Conservation (phyloP, 495 filamentous ascomycete species). For the Penicillium angulare region DNA sequence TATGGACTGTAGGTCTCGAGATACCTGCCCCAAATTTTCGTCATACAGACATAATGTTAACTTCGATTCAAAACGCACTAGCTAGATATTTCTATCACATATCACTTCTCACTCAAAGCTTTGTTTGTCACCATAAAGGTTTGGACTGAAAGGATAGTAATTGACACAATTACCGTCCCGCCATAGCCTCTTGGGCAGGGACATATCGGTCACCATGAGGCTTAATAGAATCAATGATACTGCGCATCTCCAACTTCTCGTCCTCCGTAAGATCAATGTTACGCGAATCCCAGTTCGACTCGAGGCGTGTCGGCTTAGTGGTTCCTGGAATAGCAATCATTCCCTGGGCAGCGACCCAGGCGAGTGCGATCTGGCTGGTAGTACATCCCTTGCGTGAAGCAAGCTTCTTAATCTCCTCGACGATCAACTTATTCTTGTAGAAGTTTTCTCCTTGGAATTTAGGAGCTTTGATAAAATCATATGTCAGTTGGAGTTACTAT, state of each 20-base stretch:
- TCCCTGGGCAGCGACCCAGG: slow-evolving; percentile 47
- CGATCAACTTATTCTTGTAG: slow-evolving; percentile 45
- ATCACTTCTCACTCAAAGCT: no score
- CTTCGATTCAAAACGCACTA: no score
- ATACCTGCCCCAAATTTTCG: no score
- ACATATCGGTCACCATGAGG: slow-evolving; percentile 24
- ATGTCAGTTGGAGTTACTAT: no score
- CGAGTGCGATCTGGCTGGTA: slow-evolving; percentile 42
- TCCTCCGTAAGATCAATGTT: slow-evolving; percentile 36
- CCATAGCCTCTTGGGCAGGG: background rate
- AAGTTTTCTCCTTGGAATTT: slow-evolving; percentile 54
- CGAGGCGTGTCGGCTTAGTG: slow-evolving; percentile 41
- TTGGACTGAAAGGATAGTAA: no score
- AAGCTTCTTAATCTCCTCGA: slow-evolving; percentile 44
- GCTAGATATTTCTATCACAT: no score
- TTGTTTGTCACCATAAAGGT: no score
- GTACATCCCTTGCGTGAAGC: slow-evolving; percentile 37
- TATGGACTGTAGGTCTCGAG: no score
- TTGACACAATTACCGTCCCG: no score
- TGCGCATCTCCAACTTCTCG: slow-evolving; percentile 36
- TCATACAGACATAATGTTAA: no score
- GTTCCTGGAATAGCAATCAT: slow-evolving; percentile 50
- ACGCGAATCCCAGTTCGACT: slow-evolving; percentile 43
- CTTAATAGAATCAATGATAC: slow-evolving; percentile 40
- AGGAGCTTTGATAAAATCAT: slow-evolving; percentile 27